phyloP scores from a whole-genome alignment of 2,329 filamentous ascomycete genomes.

The Pseudogymnoascus sp. region DNA sequence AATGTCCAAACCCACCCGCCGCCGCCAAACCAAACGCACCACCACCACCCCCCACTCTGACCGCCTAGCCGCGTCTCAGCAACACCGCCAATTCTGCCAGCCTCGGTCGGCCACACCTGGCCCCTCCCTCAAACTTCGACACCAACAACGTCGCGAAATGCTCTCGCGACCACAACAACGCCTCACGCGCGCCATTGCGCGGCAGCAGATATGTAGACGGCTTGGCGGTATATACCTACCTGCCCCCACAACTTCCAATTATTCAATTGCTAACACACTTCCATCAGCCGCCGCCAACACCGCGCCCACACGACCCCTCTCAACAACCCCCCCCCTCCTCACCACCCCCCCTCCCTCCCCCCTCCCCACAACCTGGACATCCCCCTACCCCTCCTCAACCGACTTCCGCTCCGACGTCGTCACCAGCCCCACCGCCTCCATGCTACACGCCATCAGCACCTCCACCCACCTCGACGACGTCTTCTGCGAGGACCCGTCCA shows the following conservation, averaged over 20 bases:
- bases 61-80: not conserved
- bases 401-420: slow-evolving; percentile 46
- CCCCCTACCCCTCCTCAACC: slow-evolving; percentile 25
- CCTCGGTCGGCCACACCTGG: not conserved
- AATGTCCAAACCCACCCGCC: not conserved
- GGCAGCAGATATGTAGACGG: not conserved
- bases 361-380: slow-evolving; percentile 20
- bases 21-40: not conserved
- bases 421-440: slow-evolving; percentile 68
- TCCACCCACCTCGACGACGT: slow-evolving; percentile 79
- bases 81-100: not conserved
- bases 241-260: not conserved
- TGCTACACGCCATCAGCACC: slow-evolving; percentile 69
- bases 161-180: not conserved
- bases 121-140: not conserved
- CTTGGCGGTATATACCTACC: not conserved
- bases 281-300: not conserved
- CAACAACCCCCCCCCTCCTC: not conserved
- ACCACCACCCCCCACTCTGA: not conserved
- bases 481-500: slow-evolving; percentile 70
- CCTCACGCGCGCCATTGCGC: not conserved
- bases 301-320: not conserved
- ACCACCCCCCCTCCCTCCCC: not conserved
- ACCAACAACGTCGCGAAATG: not conserved
- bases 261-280: not conserved